A percentile compares a stretch with the other conserved stretches of the same genome.
phyloP scores from a whole-genome alignment of 441 rosid genomes.

The Theobroma grandiflorum region DNA sequence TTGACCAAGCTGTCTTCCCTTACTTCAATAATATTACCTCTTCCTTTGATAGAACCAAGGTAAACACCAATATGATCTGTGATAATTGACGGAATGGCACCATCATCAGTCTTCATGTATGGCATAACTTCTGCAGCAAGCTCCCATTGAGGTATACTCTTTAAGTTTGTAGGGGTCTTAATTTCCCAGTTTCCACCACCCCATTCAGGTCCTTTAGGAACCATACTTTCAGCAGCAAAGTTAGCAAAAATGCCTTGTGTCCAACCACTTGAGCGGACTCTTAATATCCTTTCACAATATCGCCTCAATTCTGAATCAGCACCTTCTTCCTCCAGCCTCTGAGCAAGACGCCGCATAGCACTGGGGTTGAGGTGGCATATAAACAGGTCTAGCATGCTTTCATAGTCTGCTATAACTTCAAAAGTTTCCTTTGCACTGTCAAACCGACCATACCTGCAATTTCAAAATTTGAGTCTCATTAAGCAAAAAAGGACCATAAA shows the following conservation, averaged over 20 bases:
- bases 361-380: conserved; percentile 99
- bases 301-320: conserved; percentile 91
- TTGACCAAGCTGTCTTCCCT: conserved; percentile 85
- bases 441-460: conserved; percentile 93
- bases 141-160: conserved; percentile 92
- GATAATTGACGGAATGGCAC: conserved; percentile 87
- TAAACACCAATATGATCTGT: conserved; percentile 94
- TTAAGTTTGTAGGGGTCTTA: conserved; percentile 82
- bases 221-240: conserved; percentile 99
- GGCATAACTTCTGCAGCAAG: conserved; percentile 98
- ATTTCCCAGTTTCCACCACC: conserved; percentile 99
- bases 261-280: conserved; percentile 96
- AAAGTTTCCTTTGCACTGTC: conserved; percentile 97
- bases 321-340: conserved; percentile 93
- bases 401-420: conserved; percentile 96
- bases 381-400: conserved; percentile 95
- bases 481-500: conserved; percentile 15
- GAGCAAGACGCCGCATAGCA: conserved; percentile 98
- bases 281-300: conserved; percentile 90
- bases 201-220: conserved; percentile 99
- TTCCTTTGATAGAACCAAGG: conserved; percentile 91
- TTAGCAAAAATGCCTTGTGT: conserved; percentile 98
- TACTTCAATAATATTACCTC: conserved; percentile 91
- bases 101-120: conserved; percentile 96
- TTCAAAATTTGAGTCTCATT: conserved; percentile 32